Base-by-base conservation (phyloP, 768 basidiomycete genomes). In the Auriscalpium vulgare region DNA sequence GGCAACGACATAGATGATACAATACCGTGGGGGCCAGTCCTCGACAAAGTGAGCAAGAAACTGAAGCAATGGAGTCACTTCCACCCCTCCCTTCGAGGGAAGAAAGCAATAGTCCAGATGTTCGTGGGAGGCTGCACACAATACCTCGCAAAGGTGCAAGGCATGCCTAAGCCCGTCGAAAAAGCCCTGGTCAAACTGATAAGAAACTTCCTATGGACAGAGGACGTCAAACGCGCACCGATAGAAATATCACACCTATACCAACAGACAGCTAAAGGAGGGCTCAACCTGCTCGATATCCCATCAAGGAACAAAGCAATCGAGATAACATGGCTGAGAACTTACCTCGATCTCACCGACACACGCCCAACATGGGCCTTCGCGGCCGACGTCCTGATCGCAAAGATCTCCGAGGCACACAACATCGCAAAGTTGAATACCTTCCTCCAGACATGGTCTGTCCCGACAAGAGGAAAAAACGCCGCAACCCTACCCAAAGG, bases 121-220 rank as follows among this genome's bases (percentile, higher is more conserved):
- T 36, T 60, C 1, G 56, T 66, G 8, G 66, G 61, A 0, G 63
- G 63, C 0, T n/a, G n/a, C n/a, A n/a, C n/a, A n/a, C n/a, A n/a
- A n/a, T n/a, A n/a, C n/a, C n/a, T n/a, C n/a, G n/a, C 67, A 0
- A 56, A 53, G 6, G 63, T 65, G 0, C 67, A 68, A 47, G 65
- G 68, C 2, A 69, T 69, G 68, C 67, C 66, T 0, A 48, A 47
- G 19, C 11, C 23, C 0, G 43, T 60, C 0, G 59, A 60, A 45
- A 56, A 49, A 1, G 16, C 8, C 0, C 19, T 57, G 3, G 17
- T 36, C 5, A 50, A 48, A 29, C 17, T 50, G 2, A 58, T 59
- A 3, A 14, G 51, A 4, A 4, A 52, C 4, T 70, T 70, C 50
- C 36, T 67, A 0, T 67, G 66, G 64, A n/a, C n/a, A n/a, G 48